Base-by-base conservation (phyloP, 805 yeast genomes). In the Jamesozyma rosinii region DNA sequence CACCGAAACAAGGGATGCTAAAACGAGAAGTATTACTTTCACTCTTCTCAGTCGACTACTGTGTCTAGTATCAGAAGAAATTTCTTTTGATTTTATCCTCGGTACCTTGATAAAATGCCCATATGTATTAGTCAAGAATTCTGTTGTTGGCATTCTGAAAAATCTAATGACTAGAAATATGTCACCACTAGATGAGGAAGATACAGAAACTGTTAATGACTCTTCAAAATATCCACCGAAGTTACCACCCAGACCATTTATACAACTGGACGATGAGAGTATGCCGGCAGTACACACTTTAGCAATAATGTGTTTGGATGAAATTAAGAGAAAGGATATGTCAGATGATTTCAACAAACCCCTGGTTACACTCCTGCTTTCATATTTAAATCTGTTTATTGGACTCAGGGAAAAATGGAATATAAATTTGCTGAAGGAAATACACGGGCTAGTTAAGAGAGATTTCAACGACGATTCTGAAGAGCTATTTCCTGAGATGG, bases 61-160 rank as follows among this genome's bases (percentile, higher is more conserved):
- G 47, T 71, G 81, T 3, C 55, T 73, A 20, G 61, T 79, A 33
- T 74, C 79, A 0, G 86, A 83, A 45, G 65, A 67, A 1, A 64
- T 70, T 13, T 63, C 83, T 1, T 85, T 77, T 61, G 66, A 66
- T 3, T 84, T 82, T 55, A 66, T 86, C 11, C 55, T 70, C 21
- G 89, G 85, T 56, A 72, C 89, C 0, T 66, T 90, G 40, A 66
- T 69, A 22, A 70, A 74, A 38, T 84, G 94, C 53, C 92, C 94
- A 1, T 77, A 71, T 54, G 76, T 69, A 32, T 70, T 73, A 30
- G 74, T 76, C n/a, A 77, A 77, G 49, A 69, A 79, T 19, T 76
- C 76, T 3, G 64, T 79, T 31, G 72, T 86, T 17, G 76, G 79
- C 3, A 76, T 86, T 21, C 70, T 87, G 53, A 86, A 83, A 58